phyloP scores from a whole-genome alignment of 495 filamentous ascomycete genomes.

The Talaromyces ruber region DNA sequence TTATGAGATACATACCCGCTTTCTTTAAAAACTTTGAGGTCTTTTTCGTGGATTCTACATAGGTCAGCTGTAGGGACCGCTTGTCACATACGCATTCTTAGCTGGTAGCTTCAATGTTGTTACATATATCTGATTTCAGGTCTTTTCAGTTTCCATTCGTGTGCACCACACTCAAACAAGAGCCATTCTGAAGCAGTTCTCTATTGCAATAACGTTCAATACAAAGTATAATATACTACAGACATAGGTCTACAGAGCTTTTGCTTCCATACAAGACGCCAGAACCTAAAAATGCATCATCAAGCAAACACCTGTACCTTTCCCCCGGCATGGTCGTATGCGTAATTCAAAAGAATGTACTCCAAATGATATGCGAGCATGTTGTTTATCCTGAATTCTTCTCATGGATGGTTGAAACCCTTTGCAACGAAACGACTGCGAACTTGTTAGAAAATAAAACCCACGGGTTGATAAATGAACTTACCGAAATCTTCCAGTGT shows the following conservation, averaged over 20 bases:
- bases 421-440: slow-evolving; percentile 69
- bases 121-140: neutral
- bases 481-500: slow-evolving; percentile 80
- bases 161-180: neutral
- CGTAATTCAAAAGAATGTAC: neutral
- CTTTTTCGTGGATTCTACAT: too few relatives aligned
- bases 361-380: neutral
- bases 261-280: neutral
- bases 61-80: too few relatives aligned
- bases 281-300: neutral
- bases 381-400: slow-evolving; percentile 26
- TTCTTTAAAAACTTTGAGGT: too few relatives aligned
- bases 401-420: slow-evolving; percentile 77
- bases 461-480: slow-evolving; percentile 15
- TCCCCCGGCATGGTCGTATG: neutral
- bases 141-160: neutral
- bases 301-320: neutral
- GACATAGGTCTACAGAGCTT: neutral
- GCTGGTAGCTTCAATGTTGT: too few relatives aligned
- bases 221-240: neutral
- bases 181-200: neutral
- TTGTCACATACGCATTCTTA: too few relatives aligned
- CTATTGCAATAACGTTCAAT: neutral
- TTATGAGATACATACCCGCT: neutral
- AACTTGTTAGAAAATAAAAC: neutral